phyloP scores from a whole-genome alignment of 495 filamentous ascomycete species.

The Neurospora hispaniola region DNA sequence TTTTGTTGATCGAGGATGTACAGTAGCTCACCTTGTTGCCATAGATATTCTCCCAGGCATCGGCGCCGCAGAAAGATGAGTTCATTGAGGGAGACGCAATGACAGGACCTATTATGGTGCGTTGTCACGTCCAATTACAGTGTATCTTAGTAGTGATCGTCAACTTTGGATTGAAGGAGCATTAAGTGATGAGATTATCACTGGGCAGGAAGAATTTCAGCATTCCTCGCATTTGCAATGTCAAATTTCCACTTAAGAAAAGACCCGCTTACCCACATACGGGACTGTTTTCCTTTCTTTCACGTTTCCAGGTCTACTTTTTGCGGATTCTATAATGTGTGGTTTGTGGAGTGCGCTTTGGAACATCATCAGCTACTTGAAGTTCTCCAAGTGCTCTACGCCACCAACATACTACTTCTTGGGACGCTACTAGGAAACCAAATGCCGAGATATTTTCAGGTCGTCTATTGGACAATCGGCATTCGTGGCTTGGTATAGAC shows the following conservation, averaged over 20 bases:
- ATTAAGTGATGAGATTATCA: neutral
- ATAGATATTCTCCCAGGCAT: constrained; percentile 41
- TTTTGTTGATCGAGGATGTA: constrained; percentile 22
- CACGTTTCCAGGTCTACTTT: neutral
- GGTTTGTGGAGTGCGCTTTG: neutral
- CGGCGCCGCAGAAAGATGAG: constrained; percentile 11
- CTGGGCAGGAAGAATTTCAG: neutral
- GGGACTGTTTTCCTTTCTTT: neutral
- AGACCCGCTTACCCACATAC: neutral
- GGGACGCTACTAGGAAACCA: neutral
- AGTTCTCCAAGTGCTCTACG: neutral
- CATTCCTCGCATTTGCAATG: neutral
- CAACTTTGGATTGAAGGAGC: neutral
- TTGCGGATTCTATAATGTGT: neutral
- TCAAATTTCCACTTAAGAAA: neutral
- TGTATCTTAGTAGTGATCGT: neutral
- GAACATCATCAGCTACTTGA: neutral
- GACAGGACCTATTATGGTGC: constrained; percentile 1
- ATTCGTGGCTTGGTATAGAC: neutral
- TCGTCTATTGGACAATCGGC: neutral
- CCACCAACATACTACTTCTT: neutral
- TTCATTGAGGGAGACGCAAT: constrained; percentile 13
- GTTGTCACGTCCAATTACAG: neutral
- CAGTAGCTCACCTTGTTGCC: constrained; percentile 21
- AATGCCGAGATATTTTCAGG: neutral